Percentiles rank a stretch among this genome's conserved stretches.
These are phyloP conservation scores for Chlorella variabilis DNA, from an alignment of 163 green algal genomes.

Conservation along the genomic window DNA sequence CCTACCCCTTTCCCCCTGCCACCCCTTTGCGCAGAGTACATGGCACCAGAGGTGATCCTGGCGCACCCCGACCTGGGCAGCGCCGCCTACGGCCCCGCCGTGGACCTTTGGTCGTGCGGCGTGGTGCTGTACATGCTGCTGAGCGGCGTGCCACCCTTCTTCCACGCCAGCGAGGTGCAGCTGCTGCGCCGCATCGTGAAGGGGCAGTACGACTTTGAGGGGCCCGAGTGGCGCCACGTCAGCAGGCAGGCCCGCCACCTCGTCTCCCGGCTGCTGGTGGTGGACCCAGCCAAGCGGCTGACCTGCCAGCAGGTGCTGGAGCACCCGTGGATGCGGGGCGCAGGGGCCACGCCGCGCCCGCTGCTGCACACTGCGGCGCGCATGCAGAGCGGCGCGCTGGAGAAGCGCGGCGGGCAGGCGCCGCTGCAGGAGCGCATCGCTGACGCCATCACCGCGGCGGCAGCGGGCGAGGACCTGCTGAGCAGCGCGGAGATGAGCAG, in stretches of 20 bases:
- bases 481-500: too few relatives aligned
- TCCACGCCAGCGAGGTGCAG: conserved; percentile 76
- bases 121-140: conserved; percentile 93
- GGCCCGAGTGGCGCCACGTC: conserved; percentile 80
- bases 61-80: conserved; percentile 6
- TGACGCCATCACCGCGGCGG: too few relatives aligned
- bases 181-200: conserved; percentile 79
- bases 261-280: conserved; percentile 58
- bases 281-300: conserved; percentile 49
- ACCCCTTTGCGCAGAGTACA: conserved; percentile 90
- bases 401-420: too few relatives aligned
- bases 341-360: too few relatives aligned
- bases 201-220: conserved; percentile 70
- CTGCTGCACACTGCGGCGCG: too few relatives aligned
- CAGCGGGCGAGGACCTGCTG: too few relatives aligned
- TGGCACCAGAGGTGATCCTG: conserved; percentile 89
- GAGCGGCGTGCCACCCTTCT: conserved; percentile 89
- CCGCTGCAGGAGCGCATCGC: too few relatives aligned
- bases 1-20: too few relatives aligned
- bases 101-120: conserved; percentile 85
- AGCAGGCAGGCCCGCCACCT: conserved; percentile 65
- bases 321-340: background rate
- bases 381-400: too few relatives aligned
- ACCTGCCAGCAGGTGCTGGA: conserved; percentile 35
- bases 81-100: conserved; percentile 51